Evolutionary conservation across 2,329 filamentous ascomycete species (phyloP), one percentile per base, ranked within the genome.

Genomic region (Colletotrichum acutatum): DNA sequence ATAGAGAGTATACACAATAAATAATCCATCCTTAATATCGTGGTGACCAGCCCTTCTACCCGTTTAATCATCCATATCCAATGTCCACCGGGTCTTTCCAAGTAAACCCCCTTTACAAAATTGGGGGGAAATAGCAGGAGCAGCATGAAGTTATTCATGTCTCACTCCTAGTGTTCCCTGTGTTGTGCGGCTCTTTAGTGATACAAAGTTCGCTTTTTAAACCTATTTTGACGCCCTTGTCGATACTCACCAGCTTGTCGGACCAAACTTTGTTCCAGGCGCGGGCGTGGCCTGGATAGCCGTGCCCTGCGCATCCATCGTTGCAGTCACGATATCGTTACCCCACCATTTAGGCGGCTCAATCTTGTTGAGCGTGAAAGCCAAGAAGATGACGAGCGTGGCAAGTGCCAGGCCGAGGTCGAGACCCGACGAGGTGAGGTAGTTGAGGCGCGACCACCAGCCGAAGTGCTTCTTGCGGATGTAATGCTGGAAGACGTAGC

Each of bases 371-470:
- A 94, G 82, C 1, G 90, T 90, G 74, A 95, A 90, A 0, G 90
- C 88, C 74, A 94, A 90, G 83, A 95, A 94, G 75, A 94, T 91
- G 73, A 93, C 82, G 56, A 94, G 86, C 1, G 92, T 94, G 22
- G 86, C 87, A 30, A 94, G 83, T 1, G 91, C 91, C 1, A 94
- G 84, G 1, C 92, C 93, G 14, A 93, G 85, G 76, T 94, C 93
- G 60, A 95, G 84, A 0, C 89, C 92, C 0, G 91, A 92, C 14
- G 91, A 92, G 0, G 92, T 92, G 73, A 94, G 82, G 77, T 93
- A 94, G 83, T 94, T 94, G 78, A 93, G 89, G 30, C 91, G 87
- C 81, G 89, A 90, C 93, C 93, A 95, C 93, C 93, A 95, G 32
- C 83, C 87, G 74, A 90, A 90, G 79, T 90, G 87, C 16, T 87